Conservation (phyloP, 169 alveolate genomes). For the Plasmodium inui region DNA sequence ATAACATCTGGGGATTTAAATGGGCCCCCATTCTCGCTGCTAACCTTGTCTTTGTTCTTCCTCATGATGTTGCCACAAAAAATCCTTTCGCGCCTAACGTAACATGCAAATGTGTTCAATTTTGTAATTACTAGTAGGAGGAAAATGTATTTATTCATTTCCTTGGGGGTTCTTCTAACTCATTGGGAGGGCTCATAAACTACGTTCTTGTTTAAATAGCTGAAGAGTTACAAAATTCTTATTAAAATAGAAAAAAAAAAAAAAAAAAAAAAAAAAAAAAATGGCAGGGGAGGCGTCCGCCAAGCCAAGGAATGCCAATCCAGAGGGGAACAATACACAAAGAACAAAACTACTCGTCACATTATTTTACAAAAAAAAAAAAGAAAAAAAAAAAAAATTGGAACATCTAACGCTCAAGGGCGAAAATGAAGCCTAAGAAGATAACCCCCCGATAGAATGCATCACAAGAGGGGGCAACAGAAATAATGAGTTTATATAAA, state of each 20-base stretch:
- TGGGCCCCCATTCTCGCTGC: background rate
- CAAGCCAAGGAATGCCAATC: background rate
- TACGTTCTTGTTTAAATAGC: background rate
- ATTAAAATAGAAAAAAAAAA: constrained; percentile 11
- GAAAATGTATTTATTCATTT: constrained; percentile 30
- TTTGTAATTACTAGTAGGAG: constrained; percentile 6
- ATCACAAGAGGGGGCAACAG: background rate
- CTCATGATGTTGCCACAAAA: background rate
- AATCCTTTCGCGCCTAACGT: constrained; percentile 2
- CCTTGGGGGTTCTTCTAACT: constrained; percentile 7
- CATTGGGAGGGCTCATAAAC: background rate
- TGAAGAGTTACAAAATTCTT: background rate
- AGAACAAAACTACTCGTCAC: background rate
- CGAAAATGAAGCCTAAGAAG: background rate
- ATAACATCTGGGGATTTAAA: background rate
- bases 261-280: constrained; percentile 15
- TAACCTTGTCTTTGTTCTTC: background rate
- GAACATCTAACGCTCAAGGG: background rate
- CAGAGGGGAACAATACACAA: background rate
- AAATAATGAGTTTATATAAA: background rate
- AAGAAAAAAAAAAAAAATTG: background rate
- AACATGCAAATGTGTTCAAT: constrained; percentile 9
- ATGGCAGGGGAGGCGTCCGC: background rate
- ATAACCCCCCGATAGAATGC: background rate
- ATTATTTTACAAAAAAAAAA: constrained; percentile 19